Evolutionary conservation across 352 stramenopile species (phyloP), one percentile per base, ranked within the genome.

Genomic region (Globisporangium sylvaticum): DNA sequence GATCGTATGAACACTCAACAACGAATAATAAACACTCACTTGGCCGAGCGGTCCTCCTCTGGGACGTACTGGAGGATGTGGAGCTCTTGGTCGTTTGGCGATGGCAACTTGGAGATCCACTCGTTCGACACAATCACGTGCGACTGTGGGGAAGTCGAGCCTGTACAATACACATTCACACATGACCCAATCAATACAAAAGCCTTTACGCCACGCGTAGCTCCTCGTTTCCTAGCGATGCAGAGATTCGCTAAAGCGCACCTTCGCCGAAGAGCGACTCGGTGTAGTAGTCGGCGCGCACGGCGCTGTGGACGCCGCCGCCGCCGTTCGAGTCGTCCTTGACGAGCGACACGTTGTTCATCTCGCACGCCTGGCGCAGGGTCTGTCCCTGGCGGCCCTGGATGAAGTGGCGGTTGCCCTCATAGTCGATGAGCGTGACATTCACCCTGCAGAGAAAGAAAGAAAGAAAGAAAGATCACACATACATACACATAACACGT

Each of bases 41-140:
- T 93, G 64, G 69, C 78, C 37, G 84, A 91, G 73, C 84, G 86
- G 78, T 96, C 89, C 31, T 89, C 84, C 18, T 78, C 74, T 10
- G 87, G 86, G 37, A 95, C 89, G 75, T 94, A 94, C 54, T 84
- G 72, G 39, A 96, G 83, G 32, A 94, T 83, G 70, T 94, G 86
- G 42, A 78, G 75, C 81, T 96, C 87, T 68, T 90, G 80, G 24
- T 71, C 59, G 69, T 93, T 91, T 20, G 86, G 73, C 60, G 74
- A 39, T 32, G 80, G 83, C 32, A 96, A 73, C 78, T 92, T 92
- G 68, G 63, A n/a, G 63, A 94, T 78, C 89, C 89, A 96, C 73
- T 95, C 87, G 78, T 96, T 94, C 60, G 89, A 86, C 59, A 96
- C 75, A 54, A 96, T 82, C 7, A 96, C 86, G 73, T 96, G 89